phyloP scores from a whole-genome alignment of 1,284 basidiomycete genomes.

The Stygiomarasmius scandens region DNA sequence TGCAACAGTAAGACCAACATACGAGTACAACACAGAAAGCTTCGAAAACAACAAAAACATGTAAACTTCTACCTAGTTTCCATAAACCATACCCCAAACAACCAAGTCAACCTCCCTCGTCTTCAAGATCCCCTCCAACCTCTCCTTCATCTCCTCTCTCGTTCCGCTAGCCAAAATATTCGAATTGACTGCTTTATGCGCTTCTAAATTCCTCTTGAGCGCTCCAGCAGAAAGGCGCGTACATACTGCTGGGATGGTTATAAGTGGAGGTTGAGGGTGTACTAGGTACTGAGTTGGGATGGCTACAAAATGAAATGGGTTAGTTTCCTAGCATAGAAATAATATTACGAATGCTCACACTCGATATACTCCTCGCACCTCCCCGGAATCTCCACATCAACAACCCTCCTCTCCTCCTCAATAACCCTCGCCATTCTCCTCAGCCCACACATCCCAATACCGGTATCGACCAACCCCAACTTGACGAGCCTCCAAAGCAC shows the following conservation, averaged over 20 bases:
- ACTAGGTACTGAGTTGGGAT: conserved; percentile 48
- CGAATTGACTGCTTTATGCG: conserved; percentile 34
- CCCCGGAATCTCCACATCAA: conserved; percentile 56
- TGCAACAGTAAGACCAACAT: too few species aligned
- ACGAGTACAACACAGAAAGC: too few species aligned
- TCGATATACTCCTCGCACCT: conserved; percentile 56
- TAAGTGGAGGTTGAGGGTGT: conserved; percentile 49
- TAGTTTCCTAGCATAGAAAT: too few species aligned
- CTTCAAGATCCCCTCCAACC: conserved; percentile 41
- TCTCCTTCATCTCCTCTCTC: conserved; percentile 41
- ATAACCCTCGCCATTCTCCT: conserved; percentile 49
- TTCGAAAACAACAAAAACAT: background rate
- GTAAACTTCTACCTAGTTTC: conserved; percentile 3
- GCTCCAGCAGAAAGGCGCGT: conserved; percentile 44
- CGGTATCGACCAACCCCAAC: conserved; percentile 55
- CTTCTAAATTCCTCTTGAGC: conserved; percentile 57
- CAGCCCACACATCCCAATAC: conserved; percentile 57
- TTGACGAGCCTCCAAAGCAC: conserved; percentile 46
- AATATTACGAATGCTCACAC: conserved; percentile 43
- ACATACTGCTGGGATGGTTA: conserved; percentile 46
- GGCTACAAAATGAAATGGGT: too few species aligned
- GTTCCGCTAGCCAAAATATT: conserved; percentile 29
- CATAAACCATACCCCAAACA: conserved; percentile 49
- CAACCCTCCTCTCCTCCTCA: conserved; percentile 34
- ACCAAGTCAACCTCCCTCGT: conserved; percentile 49